These are phyloP conservation scores for Atkinsonella texensis DNA, from an alignment of 2,329 filamentous ascomycete species.

Conservation along the genomic window DNA sequence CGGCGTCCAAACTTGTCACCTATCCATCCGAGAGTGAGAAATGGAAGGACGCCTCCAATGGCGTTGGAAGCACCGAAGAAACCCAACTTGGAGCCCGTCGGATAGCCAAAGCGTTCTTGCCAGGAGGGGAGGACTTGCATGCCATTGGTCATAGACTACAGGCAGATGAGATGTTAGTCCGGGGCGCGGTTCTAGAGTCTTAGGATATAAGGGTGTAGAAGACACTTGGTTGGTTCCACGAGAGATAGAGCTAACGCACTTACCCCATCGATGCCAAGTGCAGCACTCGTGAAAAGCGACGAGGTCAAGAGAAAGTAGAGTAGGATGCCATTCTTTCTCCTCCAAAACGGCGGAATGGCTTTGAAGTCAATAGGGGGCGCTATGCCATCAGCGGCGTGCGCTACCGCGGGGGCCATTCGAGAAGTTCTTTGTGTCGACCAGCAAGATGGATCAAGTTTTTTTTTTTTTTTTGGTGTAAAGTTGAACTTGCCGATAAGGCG, in stretches of 20 bases:
- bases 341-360: conserved; percentile 21
- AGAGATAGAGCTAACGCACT: conserved; percentile 8
- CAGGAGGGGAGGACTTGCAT: conserved; percentile 25
- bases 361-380: conserved; percentile 19
- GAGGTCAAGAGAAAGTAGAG: conserved; percentile 31
- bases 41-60: conserved; percentile 28
- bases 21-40: conserved; percentile 24
- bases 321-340: conserved; percentile 28
- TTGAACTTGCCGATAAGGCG: neutral
- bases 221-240: neutral
- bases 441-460: neutral
- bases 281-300: conserved; percentile 28
- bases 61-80: conserved; percentile 27
- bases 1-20: conserved; percentile 23
- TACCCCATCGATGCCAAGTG: conserved; percentile 30
- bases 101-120: conserved; percentile 26
- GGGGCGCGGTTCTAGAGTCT: neutral
- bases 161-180: neutral
- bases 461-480: too few species aligned
- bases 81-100: conserved; percentile 24
- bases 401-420: conserved; percentile 21
- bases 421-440: neutral
- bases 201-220: neutral
- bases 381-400: conserved; percentile 19
- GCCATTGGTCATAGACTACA: conserved; percentile 26